Base-by-base conservation (phyloP, 2,329 filamentous ascomycete genomes). In the Coniochaeta sp. region DNA sequence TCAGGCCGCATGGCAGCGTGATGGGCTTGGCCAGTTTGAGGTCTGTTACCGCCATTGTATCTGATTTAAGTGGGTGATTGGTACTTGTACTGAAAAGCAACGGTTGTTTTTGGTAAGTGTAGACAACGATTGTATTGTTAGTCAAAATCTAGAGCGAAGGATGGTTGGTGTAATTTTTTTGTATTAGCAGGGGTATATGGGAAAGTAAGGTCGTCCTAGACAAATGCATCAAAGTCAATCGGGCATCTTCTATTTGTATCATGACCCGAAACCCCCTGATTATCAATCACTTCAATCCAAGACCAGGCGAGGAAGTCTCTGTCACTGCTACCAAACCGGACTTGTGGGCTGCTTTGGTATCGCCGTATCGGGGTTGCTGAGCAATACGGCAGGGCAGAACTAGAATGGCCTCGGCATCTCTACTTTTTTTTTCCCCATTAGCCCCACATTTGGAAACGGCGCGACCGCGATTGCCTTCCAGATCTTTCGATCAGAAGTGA, bases 1-100 rank as follows among this genome's bases (percentile, higher is more conserved):
- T 76, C 28, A 87, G 73, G 1, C 84, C 84, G 66, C 81, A 83
- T 62, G 80, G 79, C 1, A 85, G 74, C 40, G 75, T 81, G 17
- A 83, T 66, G 0, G 81, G 75, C 30, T 78, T 71, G 58, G 69
- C 66, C 10, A 79, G 47, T n/a, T 52, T 52, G 24, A 52, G 47
- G 24, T 52, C 47, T 28, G 22, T 30, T 52, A 52, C 47, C n/a
- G 47, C 47, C 47, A 52, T 52, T 52, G 19, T 28, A 6, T 26
- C 5, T 30, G 24, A n/a, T 19, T 47, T 19, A 7, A 47, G 42
- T 47, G 22, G 22, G 34, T 36, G 14, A 7, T 8, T 36, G 22
- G 34, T 36, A 36, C 34, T 8, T 36, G 30, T 32, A 32, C 30
- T 32, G 30, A 32, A 32, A 32, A 32, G 30, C 5, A 32, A 10